Conservation (phyloP, 1,284 basidiomycete species). For the Ustilago lituana region DNA sequence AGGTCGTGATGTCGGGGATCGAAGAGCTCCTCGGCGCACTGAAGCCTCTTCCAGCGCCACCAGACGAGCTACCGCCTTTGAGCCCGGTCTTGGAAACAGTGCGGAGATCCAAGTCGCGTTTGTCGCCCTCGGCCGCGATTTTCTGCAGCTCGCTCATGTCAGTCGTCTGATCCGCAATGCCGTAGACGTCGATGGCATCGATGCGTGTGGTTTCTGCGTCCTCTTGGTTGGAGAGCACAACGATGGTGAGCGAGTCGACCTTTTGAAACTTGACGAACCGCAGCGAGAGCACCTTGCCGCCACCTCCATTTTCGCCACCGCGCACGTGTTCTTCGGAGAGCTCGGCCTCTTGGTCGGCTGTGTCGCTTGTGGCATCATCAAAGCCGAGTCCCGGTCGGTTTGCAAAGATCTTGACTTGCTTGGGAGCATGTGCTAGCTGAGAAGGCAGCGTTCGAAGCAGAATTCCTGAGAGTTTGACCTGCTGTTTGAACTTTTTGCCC, state of each 20-base stretch:
- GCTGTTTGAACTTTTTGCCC: conserved; percentile 77
- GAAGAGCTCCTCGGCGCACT: conserved; percentile 28
- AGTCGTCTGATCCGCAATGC: conserved; percentile 75
- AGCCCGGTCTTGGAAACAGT: conserved; percentile 55
- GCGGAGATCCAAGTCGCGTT: conserved; percentile 11
- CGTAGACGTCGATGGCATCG: conserved; percentile 79
- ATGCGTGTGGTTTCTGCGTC: conserved; percentile 79
- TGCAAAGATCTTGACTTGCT: conserved; percentile 61
- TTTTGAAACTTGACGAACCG: conserved; percentile 82
- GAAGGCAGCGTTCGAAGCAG: conserved; percentile 71
- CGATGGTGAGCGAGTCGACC: conserved; percentile 74
- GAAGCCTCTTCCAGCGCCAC: conserved; percentile 1
- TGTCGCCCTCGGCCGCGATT: conserved; percentile 37
- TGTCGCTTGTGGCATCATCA: conserved; percentile 66
- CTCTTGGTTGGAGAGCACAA: conserved; percentile 80
- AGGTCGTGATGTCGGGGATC: conserved; percentile 29
- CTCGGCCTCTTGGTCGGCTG: conserved; percentile 68
- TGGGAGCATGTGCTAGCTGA: conserved; percentile 24
- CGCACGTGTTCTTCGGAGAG: conserved; percentile 65
- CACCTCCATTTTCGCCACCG: conserved; percentile 37
- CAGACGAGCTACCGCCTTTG: conserved; percentile 74
- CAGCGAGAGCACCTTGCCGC: conserved; percentile 74
- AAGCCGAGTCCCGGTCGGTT: conserved; percentile 68
- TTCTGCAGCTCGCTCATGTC: conserved; percentile 53
- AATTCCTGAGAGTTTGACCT: conserved; percentile 78